Evolutionary conservation across 164 flowering plant genomes (phyloP).

Genomic region (Cinnamomum chago): DNA sequence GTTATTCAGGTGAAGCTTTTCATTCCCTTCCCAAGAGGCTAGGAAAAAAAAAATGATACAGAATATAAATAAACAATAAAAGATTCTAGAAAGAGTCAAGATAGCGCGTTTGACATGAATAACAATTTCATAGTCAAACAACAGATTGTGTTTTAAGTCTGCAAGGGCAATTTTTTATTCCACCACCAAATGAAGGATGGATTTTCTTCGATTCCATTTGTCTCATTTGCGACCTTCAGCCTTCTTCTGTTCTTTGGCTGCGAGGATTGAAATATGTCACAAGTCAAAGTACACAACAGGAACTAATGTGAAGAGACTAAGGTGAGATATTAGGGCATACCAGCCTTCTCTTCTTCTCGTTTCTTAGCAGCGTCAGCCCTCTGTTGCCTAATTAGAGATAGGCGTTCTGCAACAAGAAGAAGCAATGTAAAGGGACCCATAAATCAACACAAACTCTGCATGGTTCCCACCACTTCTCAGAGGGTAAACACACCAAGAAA

Average conservation of each 20-base stretch:
- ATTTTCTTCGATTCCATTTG: not conserved
- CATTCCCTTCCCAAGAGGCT: not conserved
- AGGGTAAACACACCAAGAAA: too few species aligned
- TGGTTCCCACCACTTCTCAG: too few species aligned
- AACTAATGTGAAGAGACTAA: not conserved
- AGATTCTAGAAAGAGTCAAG: too few species aligned
- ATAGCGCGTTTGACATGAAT: not conserved
- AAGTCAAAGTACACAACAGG: not conserved
- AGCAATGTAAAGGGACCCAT: not conserved
- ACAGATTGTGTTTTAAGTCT: not conserved
- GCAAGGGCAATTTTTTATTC: not conserved
- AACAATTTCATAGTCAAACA: not conserved
- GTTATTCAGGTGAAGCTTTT: not conserved
- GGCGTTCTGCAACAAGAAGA: conserved; percentile 47
- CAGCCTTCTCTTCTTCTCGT: conserved; percentile 86
- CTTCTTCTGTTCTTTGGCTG: conserved; percentile 86
- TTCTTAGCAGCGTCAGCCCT: conserved; percentile 84
- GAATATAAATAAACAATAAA: not conserved
- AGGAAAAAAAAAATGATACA: not conserved
- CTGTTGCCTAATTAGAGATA: conserved; percentile 69
- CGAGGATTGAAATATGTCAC: not conserved
- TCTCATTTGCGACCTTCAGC: conserved; percentile 38
- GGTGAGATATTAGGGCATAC: conserved; percentile 24
- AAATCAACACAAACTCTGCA: too few species aligned
- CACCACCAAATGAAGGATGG: not conserved